Percentiles rank a stretch among this genome's conserved stretches.
Conservation (phyloP, 805 yeast species). For the Starmera caribaea region DNA sequence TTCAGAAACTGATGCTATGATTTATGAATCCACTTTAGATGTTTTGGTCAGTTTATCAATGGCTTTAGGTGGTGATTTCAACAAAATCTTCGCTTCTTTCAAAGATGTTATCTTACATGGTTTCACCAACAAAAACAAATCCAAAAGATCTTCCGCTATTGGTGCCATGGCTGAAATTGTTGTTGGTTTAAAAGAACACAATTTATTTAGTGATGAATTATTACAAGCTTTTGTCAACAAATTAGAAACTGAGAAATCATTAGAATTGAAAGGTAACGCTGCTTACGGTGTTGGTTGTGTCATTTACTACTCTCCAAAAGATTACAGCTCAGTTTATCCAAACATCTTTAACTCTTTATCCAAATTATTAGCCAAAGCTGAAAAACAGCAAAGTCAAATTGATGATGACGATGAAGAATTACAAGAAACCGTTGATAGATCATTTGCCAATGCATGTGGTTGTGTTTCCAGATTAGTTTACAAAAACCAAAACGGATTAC, state of each 20-base stretch:
- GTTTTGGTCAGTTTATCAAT: conserved; percentile 68
- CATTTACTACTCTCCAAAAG: conserved; percentile 31
- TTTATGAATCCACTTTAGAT: conserved; percentile 80
- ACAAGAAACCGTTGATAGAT: conserved; percentile 69
- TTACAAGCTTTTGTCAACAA: conserved; percentile 60
- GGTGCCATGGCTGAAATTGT: conserved; percentile 91
- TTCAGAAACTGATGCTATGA: conserved; percentile 52
- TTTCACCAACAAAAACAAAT: conserved; percentile 51
- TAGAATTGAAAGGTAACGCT: conserved; percentile 89
- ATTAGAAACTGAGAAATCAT: conserved; percentile 63
- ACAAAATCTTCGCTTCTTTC: conserved; percentile 61
- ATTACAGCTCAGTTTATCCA: conserved; percentile 52
- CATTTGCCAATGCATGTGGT: conserved; percentile 92
- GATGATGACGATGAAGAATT: conserved; percentile 67
- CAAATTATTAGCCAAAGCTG: conserved; percentile 69
- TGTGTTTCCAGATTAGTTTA: conserved; percentile 90
- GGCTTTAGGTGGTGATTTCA: conserved; percentile 74
- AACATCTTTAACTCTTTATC: conserved; percentile 58
- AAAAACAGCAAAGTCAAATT: conserved; percentile 47
- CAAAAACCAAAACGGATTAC: conserved; percentile 62
- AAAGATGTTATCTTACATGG: conserved; percentile 51
- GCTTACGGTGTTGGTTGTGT: conserved; percentile 92
- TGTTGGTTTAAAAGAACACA: conserved; percentile 54
- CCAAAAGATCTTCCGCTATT: conserved; percentile 73
- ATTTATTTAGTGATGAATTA: conserved; percentile 63